Base-by-base conservation (phyloP, 192 early-diverging fungal genomes). In the Coemansia sp. region DNA sequence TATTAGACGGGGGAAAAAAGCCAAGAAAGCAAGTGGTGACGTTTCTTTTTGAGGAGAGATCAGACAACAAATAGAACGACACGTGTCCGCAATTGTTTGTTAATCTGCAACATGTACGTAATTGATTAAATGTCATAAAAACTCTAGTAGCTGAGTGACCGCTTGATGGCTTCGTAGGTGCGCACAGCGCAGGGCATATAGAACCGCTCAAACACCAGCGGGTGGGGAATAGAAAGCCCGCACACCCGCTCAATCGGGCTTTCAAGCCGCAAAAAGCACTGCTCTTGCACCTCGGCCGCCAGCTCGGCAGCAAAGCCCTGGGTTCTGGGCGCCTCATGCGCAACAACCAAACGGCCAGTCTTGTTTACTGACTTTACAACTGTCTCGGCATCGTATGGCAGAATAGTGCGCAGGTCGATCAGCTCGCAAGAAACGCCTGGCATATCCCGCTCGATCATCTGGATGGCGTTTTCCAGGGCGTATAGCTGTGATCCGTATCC, bases 401-500 rank as follows among this genome's bases (percentile, higher is more conserved):
- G 62, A 52, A 98, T 92, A 0, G 91, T 88, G 21, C 94, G 83
- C 50, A 98, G 71, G 69, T 98, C 96, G 56, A 98, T 98, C 8
- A 98, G 67, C 71, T 98, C 96, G 56, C 90, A 88, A 24, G 86
- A 84, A 6, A 96, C 58, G 0, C 93, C 93, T 19, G 94, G 92
- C 59, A 92, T 87, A 58, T 87, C 81, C 74, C 89, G 85, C 69
- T 98, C 93, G 3, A 89, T 84, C 68, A 96, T 66, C 66, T 88
- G 84, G 40, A 95, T 89, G 1, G 96, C 95, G 45, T 84, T 89
- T 67, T 98, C 96, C 18, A 97, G 82, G n/a, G 87, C 86, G 67
- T 97, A 98, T 6, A 98, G 75, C 65, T 97, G 96, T 7, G 93
- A 85, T 0, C 96, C 96, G 77, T 90, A 97, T 3, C 91, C 92